Evolutionary conservation across 352 stramenopile species (phyloP), one percentile per base, ranked within the genome.

Genomic region (Pythium aquatile): DNA sequence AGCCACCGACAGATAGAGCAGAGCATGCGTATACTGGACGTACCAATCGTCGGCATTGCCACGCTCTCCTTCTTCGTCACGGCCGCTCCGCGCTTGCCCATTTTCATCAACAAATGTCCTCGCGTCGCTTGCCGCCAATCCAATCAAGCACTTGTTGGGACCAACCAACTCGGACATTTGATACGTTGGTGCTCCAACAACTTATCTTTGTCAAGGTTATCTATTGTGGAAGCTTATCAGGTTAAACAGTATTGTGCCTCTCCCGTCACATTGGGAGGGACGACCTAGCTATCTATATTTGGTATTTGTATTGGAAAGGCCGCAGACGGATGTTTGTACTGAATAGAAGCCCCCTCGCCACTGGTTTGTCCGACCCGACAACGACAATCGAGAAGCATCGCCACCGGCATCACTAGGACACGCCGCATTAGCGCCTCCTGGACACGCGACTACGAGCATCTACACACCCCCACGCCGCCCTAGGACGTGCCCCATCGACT

Each of bases 61-160:
- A 28, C 9, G 7, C 33, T 44, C 52, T 58, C 53, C 10, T 66
- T 66, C n/a, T 65, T 62, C 54, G 66, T 52, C 37, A 65, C 51
- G 20, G 68, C 52, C 16, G 71, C 65, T 26, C 70, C 66, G 28
- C 75, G 76, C 69, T 87, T 87, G 63, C 76, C 76, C 79, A 88
- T 88, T 33, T 2, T 79, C 58, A 65, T 9, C 46, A 20, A 26
- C 52, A 20, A 9, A 20, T 32, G 13, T 35, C 16, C 14, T 40
- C 35, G 20, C 39, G 48, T 32, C 37, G 47, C 51, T 61, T 70
- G 56, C 33, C 20, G 55, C 63, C 56, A 65, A 35, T 63, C 42
- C 47, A 59, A 29, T 54, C n/a, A 58, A 53, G 14, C 30, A 32
- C 44, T 42, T 47, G 37, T 67, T 61, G 32, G 35, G 44, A 63